Conservation (phyloP, 192 early-diverging fungal species). For the Lobosporangium transversale region DNA sequence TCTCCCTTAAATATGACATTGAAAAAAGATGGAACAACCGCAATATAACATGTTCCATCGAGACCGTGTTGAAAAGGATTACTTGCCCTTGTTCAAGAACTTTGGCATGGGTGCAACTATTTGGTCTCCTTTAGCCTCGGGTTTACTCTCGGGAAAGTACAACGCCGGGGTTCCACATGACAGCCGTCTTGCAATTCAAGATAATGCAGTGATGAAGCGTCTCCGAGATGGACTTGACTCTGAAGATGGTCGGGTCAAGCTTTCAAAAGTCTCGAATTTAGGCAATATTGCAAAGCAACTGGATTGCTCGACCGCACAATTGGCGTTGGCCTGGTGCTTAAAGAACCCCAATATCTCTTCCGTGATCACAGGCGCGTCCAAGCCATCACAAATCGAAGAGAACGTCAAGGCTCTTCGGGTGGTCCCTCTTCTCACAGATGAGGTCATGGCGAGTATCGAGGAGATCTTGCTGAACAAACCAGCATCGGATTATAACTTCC, state of each 20-base stretch:
- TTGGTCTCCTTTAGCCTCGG: conserved; percentile 73
- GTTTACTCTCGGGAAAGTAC: conserved; percentile 75
- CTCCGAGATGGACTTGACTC: conserved; percentile 62
- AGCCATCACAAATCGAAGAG: conserved; percentile 75
- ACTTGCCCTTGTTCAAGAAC: conserved; percentile 74
- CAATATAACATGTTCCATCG: conserved; percentile 91
- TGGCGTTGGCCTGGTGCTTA: conserved; percentile 57
- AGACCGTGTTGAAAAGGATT: conserved; percentile 80
- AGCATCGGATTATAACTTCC: conserved; percentile 60
- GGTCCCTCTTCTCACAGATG: conserved; percentile 69
- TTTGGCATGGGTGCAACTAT: conserved; percentile 75
- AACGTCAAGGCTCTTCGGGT: conserved; percentile 73
- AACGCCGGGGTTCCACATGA: conserved; percentile 73
- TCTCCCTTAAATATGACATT: not conserved
- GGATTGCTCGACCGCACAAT: conserved; percentile 32
- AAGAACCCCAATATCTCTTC: conserved; percentile 69
- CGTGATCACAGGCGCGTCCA: conserved; percentile 75
- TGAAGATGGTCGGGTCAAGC: conserved; percentile 74
- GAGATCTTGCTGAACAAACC: conserved; percentile 77
- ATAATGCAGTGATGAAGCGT: conserved; percentile 66
- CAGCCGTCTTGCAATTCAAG: conserved; percentile 71
- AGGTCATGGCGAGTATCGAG: conserved; percentile 77
- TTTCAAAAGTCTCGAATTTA: conserved; percentile 67
- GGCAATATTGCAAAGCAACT: conserved; percentile 32
- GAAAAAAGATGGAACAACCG: conserved; percentile 67